These are phyloP conservation scores for Prunus yedoensis DNA, from an alignment of 331 rosid genomes.

Conservation along the genomic window DNA sequence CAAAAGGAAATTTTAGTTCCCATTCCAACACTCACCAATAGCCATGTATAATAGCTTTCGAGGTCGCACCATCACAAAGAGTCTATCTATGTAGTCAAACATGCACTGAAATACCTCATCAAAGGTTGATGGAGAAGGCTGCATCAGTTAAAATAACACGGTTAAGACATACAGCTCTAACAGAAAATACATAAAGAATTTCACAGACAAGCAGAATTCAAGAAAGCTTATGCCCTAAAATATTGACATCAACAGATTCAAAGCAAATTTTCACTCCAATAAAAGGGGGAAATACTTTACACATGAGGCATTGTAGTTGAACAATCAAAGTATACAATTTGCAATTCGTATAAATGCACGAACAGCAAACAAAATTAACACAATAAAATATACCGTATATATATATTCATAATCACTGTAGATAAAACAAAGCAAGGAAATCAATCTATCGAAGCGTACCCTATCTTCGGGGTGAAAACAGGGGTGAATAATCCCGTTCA, in stretches of 20 bases:
- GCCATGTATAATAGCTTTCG: slow-evolving; percentile 95
- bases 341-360: background rate
- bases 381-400: too few relatives aligned
- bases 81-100: slow-evolving; percentile 93
- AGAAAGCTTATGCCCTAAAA: background rate
- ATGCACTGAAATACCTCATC: slow-evolving; percentile 90
- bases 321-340: background rate
- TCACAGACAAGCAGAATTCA: background rate
- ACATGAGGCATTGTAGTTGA: background rate
- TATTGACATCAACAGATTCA: background rate
- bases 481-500: slow-evolving; percentile 95
- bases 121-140: slow-evolving; percentile 85
- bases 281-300: too few relatives aligned
- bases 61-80: slow-evolving; percentile 91
- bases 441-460: slow-evolving; percentile 35
- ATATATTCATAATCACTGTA: background rate
- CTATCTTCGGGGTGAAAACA: slow-evolving; percentile 99
- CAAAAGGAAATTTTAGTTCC: background rate
- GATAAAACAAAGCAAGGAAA: background rate
- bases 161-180: background rate
- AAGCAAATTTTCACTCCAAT: too few relatives aligned
- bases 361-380: background rate
- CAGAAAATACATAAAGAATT: background rate
- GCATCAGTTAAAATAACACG: slow-evolving; percentile 24
- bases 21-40: slow-evolving; percentile 64